Base-by-base conservation (phyloP, 192 early-diverging fungal species). In the Coemansia sp. region DNA sequence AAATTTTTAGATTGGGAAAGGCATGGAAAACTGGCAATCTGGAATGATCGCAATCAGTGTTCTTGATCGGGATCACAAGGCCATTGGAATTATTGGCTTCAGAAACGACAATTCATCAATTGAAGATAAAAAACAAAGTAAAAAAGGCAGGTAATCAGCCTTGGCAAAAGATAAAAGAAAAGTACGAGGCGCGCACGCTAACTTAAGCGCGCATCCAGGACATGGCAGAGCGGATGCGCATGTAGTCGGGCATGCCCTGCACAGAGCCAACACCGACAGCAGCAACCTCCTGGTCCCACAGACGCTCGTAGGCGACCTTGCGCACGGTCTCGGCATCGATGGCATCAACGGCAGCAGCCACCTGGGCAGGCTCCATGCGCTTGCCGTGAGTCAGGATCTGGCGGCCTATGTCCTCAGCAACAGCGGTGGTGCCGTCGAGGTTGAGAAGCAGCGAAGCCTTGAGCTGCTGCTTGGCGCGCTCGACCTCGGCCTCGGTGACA, bases 391-490 rank as follows among this genome's bases (percentile, higher is more conserved):
- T 94, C 50, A 99, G 85, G 67, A 97, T 80, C 79, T 99, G 96
- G 75, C 96, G 92, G 56, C 96, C 96, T 85, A 99, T 97, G 72
- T 99, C 96, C 84, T 98, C 95, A 34, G 93, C 92, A 67, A 98
- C 86, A 18, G 96, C 92, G 1, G 94, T 96, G 67, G 91, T 95
- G 40, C 96, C 96, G 72, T 99, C 96, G 45, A 99, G 85, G 67
- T 88, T 82, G 50, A 97, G 87, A 20, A 99, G 84, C 45, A 99
- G 87, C 28, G 89, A 87, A 4, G 96, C 95, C 87, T 98, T 99
- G 71, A 99, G 89, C 84, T 98, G 95, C 85, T 97, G 94, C 87
- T 97, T 97, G 71, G 96, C 96, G 69, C 95, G 89, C 84, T 94
- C 92, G 20, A 99, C 93, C 82, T 97, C 96, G 57, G 87, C 87